A percentile compares a stretch with the other conserved stretches of the same genome.
These are phyloP conservation scores for Lactarius sanguifluus DNA, from an alignment of 768 basidiomycete genomes.

Conservation along the genomic window DNA sequence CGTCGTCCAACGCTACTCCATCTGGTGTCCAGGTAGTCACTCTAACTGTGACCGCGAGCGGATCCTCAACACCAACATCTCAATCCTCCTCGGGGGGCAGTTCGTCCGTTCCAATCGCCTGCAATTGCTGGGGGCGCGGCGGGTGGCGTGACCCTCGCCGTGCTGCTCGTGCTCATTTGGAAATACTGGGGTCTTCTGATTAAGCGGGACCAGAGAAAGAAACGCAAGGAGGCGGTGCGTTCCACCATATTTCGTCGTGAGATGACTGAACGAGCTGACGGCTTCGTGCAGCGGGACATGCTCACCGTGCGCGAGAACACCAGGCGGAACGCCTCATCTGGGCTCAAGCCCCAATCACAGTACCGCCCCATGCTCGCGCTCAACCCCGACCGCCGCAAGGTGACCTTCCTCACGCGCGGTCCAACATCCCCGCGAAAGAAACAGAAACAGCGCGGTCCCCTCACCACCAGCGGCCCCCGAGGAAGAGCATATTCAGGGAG, in stretches of 20 bases:
- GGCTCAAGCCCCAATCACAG: conserved; percentile 19
- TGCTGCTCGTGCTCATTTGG: conserved; percentile 46
- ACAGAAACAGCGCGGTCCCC: background rate
- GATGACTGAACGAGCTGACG: conserved; percentile 3
- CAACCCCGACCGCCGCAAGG: conserved; percentile 35
- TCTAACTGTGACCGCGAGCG: conserved; percentile 4
- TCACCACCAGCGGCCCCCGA: conserved; percentile 5
- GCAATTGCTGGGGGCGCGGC: conserved; percentile 52
- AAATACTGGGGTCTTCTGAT: conserved; percentile 47
- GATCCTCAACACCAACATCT: background rate
- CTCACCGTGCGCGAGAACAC: conserved; percentile 43
- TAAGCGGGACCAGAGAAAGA: conserved; percentile 39
- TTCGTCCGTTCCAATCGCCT: conserved; percentile 42
- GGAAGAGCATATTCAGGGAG: background rate
- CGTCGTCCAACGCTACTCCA: background rate
- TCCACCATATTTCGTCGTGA: background rate
- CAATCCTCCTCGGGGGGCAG: conserved; percentile 8
- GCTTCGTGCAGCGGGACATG: conserved; percentile 31
- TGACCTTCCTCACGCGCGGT: conserved; percentile 40
- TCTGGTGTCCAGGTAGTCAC: conserved; percentile 15
- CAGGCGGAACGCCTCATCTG: conserved; percentile 39
- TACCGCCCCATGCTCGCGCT: conserved; percentile 17
- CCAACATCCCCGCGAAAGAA: background rate
- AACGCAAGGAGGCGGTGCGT: conserved; percentile 37
- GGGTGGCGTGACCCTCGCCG: conserved; percentile 49